Conservation (phyloP, 1,284 basidiomycete species). For the Trichosporon asahii region DNA sequence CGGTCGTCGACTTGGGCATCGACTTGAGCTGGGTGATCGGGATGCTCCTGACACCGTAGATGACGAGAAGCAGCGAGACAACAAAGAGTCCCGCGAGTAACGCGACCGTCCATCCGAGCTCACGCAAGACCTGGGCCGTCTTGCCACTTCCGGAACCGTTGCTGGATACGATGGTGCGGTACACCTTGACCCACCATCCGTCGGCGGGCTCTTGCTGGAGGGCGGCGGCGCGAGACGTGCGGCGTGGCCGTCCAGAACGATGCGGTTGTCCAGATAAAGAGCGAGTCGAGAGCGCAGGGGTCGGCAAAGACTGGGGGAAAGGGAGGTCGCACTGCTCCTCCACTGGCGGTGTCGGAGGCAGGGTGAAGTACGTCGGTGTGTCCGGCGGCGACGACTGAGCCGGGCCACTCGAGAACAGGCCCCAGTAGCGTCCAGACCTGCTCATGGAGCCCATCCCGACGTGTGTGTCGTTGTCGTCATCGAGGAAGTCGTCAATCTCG, state of each 20-base stretch:
- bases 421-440: conserved; percentile 35
- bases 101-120: conserved; percentile 50
- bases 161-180: conserved; percentile 17
- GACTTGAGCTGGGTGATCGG: conserved; percentile 50
- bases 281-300: conserved; percentile 46
- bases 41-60: conserved; percentile 44
- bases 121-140: conserved; percentile 43
- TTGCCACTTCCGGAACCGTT: conserved; percentile 36
- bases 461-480: conserved; percentile 20
- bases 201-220: conserved; percentile 18
- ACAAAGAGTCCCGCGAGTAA: conserved; percentile 44
- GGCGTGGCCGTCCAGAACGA: conserved; percentile 16
- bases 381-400: conserved; percentile 13
- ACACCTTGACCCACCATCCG: conserved; percentile 27
- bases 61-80: conserved; percentile 41
- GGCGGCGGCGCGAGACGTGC: conserved; percentile 18
- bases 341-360: conserved; percentile 39
- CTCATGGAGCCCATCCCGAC: conserved; percentile 7
- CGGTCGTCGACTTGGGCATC: conserved; percentile 50
- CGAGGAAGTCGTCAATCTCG: conserved; percentile 31
- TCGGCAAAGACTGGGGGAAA: conserved; percentile 39
- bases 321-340: conserved; percentile 16
- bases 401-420: conserved; percentile 26
- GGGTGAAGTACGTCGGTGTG: conserved; percentile 36
- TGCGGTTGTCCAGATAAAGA: conserved; percentile 31